A percentile compares a stretch with the other conserved stretches of the same genome.
Evolutionary conservation across 139 green algal species (phyloP).

Genomic region (Chara braunii): DNA sequence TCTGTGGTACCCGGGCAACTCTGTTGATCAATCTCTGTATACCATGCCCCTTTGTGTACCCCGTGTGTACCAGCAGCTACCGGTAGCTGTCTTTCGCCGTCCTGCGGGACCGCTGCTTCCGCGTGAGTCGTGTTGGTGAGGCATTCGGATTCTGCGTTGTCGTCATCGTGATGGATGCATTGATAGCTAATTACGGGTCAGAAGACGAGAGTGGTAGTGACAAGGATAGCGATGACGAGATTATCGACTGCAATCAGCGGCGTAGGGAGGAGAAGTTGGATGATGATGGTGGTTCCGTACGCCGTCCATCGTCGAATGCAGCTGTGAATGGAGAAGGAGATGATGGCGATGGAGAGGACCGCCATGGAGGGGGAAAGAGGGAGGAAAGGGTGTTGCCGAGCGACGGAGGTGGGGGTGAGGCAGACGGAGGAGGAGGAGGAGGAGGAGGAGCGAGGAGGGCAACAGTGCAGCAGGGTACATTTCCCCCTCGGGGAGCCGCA

Average conservation of each 20-base stretch:
- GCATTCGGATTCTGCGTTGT: slow-evolving; percentile 15
- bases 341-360: background rate
- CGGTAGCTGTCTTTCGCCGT: too few relatives aligned
- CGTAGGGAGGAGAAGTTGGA: background rate
- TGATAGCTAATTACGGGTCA: background rate
- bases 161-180: background rate
- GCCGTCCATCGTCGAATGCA: background rate
- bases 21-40: too few relatives aligned
- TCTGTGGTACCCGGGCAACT: too few relatives aligned
- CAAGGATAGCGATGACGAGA: background rate
- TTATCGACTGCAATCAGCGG: background rate
- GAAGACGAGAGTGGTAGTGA: background rate
- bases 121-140: background rate
- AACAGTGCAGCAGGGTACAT: too few relatives aligned
- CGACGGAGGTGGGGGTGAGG: too few relatives aligned
- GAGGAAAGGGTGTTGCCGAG: background rate
- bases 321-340: background rate
- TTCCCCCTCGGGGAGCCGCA: too few relatives aligned
- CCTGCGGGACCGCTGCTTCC: too few relatives aligned
- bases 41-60: too few relatives aligned
- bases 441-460: too few relatives aligned
- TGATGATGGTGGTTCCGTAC: background rate
- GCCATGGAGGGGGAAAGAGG: background rate
- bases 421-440: too few relatives aligned
- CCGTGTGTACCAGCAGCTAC: too few relatives aligned